Conservation (phyloP, 768 basidiomycete species). For the Hygrophorus pudorinus region DNA sequence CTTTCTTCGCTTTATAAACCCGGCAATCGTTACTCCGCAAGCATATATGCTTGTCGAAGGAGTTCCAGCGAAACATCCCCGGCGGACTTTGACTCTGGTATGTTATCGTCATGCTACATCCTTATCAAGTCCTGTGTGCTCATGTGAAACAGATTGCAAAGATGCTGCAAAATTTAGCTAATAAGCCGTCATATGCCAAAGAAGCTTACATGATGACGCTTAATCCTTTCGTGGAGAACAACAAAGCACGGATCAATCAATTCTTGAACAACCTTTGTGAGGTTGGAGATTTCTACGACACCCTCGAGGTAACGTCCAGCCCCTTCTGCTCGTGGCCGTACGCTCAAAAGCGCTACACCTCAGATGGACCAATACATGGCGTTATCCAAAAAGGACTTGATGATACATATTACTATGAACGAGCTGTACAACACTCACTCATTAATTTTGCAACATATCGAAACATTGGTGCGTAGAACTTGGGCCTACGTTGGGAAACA, state of each 20-base stretch:
- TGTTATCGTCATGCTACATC: slow-evolving; percentile 1
- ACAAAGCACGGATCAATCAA: slow-evolving; percentile 95
- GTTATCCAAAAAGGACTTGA: slow-evolving; percentile 94
- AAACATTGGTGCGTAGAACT: slow-evolving; percentile 55
- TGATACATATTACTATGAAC: slow-evolving; percentile 97
- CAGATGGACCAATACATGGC: slow-evolving; percentile 99
- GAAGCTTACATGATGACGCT: slow-evolving; percentile 98
- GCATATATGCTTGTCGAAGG: slow-evolving; percentile 99
- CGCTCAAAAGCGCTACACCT: slow-evolving; percentile 1
- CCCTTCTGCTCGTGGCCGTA: not conserved
- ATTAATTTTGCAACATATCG: slow-evolving; percentile 88
- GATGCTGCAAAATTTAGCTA: slow-evolving; percentile 98
- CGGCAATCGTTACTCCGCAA: slow-evolving; percentile 97
- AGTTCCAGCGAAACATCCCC: slow-evolving; percentile 94
- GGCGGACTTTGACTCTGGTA: slow-evolving; percentile 86
- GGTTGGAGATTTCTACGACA: slow-evolving; percentile 98
- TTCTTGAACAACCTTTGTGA: slow-evolving; percentile 97
- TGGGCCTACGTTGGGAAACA: not conserved
- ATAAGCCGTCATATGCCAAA: slow-evolving; percentile 96
- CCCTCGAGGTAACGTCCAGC: slow-evolving; percentile 65
- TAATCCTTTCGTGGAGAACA: slow-evolving; percentile 98
- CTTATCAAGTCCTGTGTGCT: slow-evolving; percentile 2
- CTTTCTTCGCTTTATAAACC: slow-evolving; percentile 99
- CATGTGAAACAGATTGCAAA: slow-evolving; percentile 73
- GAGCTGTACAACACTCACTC: slow-evolving; percentile 99